Percentiles rank a stretch among this genome's conserved stretches.
phyloP scores from a whole-genome alignment of 23 red algal genomes.

The Gracilaria domingensis region DNA sequence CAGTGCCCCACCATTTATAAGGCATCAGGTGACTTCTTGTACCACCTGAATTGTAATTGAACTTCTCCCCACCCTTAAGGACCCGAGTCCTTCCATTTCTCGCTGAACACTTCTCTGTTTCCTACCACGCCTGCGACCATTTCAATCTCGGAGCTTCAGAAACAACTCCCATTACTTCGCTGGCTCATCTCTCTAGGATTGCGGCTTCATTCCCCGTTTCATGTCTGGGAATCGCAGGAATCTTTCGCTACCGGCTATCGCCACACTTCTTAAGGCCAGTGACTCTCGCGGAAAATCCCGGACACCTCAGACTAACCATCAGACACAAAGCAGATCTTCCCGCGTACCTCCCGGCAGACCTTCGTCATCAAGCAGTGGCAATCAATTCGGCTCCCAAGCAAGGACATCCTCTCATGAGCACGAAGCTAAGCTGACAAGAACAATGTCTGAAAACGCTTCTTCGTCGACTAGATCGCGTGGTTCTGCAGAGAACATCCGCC shows the following conservation, averaged over 20 bases:
- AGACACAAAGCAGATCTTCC: background rate
- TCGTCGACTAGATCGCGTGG: background rate
- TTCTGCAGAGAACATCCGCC: background rate
- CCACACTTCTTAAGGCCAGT: background rate
- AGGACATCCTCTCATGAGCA: background rate
- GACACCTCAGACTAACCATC: background rate
- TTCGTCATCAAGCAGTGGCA: background rate
- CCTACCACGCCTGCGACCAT: background rate
- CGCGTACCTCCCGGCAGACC: background rate
- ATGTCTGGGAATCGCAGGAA: background rate
- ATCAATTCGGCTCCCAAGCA: background rate
- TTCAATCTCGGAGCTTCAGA: background rate
- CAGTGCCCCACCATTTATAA: too few relatives aligned
- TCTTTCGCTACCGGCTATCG: background rate
- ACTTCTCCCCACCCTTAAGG: background rate
- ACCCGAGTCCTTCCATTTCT: background rate
- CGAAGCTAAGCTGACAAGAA: conserved; percentile 18
- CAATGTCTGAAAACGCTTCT: background rate
- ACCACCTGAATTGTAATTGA: background rate
- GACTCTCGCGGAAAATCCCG: background rate
- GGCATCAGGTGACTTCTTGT: background rate
- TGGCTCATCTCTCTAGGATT: background rate
- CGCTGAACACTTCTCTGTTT: background rate
- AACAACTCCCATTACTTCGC: background rate
- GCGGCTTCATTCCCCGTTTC: background rate